Conservation (phyloP, 495 filamentous ascomycete genomes). For the Tuber indicum region DNA sequence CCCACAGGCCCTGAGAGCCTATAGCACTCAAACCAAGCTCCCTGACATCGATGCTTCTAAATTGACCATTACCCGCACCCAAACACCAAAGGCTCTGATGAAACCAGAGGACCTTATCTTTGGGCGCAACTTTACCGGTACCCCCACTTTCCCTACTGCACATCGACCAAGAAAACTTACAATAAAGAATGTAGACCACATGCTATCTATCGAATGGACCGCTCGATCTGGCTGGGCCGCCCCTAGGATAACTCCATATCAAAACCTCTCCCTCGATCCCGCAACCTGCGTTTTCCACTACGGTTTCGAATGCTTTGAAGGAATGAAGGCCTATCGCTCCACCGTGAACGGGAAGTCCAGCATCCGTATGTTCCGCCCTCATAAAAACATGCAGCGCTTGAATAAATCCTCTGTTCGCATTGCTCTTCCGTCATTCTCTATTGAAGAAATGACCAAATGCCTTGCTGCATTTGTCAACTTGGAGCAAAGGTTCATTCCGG, state of each 20-base stretch:
- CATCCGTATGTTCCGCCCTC: conserved; percentile 84
- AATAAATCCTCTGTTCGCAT: conserved; percentile 86
- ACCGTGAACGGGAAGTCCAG: conserved; percentile 56
- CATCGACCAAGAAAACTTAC: not conserved
- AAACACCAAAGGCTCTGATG: conserved; percentile 63
- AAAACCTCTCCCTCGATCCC: conserved; percentile 92
- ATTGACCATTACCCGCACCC: conserved; percentile 65
- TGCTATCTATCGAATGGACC: conserved; percentile 94
- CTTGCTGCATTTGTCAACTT: conserved; percentile 71
- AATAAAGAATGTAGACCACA: conserved; percentile 65
- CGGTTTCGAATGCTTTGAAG: conserved; percentile 93
- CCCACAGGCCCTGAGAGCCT: conserved; percentile 9
- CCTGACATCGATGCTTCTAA: conserved; percentile 67
- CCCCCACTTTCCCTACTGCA: conserved; percentile 2
- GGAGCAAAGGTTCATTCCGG: conserved; percentile 82
- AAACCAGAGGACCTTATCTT: conserved; percentile 78
- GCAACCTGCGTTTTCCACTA: conserved; percentile 98
- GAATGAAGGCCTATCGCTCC: conserved; percentile 84
- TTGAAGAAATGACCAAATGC: conserved; percentile 64
- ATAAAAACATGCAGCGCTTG: conserved; percentile 90
- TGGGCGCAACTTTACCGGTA: conserved; percentile 80
- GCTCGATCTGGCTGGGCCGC: conserved; percentile 70
- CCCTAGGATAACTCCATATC: conserved; percentile 81
- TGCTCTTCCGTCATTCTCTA: conserved; percentile 76
- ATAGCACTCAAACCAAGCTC: conserved; percentile 41